These are phyloP conservation scores for Umbelopsis vinacea DNA, from an alignment of 192 early-diverging fungal species.

Conservation along the genomic window DNA sequence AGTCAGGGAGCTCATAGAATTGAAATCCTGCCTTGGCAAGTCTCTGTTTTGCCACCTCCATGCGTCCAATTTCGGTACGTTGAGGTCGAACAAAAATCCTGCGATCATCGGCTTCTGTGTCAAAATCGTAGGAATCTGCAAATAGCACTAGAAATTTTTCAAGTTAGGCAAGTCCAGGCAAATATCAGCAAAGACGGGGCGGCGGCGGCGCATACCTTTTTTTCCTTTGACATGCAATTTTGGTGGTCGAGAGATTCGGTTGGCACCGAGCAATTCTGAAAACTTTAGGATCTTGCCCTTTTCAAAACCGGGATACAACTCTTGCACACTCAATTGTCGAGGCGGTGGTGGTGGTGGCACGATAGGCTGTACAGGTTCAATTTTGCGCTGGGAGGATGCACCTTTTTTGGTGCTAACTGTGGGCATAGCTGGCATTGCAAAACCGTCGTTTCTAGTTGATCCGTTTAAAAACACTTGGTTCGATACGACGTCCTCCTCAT, in stretches of 20 bases:
- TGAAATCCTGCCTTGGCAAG: slow-evolving; percentile 5
- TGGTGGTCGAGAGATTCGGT: slow-evolving; percentile 44
- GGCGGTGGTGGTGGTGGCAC: slow-evolving; percentile 2
- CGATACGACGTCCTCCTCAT: slow-evolving; percentile 28
- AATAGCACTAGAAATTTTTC: background rate
- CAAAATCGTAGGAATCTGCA: slow-evolving; percentile 14
- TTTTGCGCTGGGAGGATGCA: slow-evolving; percentile 7
- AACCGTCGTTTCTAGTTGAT: background rate
- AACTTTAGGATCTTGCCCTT: slow-evolving; percentile 62
- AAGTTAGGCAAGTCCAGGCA: background rate
- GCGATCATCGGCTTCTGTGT: slow-evolving; percentile 3
- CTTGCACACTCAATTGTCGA: slow-evolving; percentile 45
- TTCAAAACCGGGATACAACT: slow-evolving; percentile 67
- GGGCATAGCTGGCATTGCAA: slow-evolving; percentile 5
- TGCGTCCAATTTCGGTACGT: background rate
- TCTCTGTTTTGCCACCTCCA: slow-evolving; percentile 2
- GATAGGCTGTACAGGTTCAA: slow-evolving; percentile 1
- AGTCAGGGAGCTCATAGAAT: background rate
- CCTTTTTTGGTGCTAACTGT: background rate
- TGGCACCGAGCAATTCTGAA: slow-evolving; percentile 62
- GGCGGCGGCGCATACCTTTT: slow-evolving; percentile 24
- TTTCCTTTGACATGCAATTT: slow-evolving; percentile 39
- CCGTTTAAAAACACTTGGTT: slow-evolving; percentile 5
- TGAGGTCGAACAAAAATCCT: slow-evolving; percentile 9
- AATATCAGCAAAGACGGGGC: background rate